Percentiles rank a stretch among this genome's conserved stretches.
phyloP scores from a whole-genome alignment of 352 stramenopile species.

The Pythium coloratum region DNA sequence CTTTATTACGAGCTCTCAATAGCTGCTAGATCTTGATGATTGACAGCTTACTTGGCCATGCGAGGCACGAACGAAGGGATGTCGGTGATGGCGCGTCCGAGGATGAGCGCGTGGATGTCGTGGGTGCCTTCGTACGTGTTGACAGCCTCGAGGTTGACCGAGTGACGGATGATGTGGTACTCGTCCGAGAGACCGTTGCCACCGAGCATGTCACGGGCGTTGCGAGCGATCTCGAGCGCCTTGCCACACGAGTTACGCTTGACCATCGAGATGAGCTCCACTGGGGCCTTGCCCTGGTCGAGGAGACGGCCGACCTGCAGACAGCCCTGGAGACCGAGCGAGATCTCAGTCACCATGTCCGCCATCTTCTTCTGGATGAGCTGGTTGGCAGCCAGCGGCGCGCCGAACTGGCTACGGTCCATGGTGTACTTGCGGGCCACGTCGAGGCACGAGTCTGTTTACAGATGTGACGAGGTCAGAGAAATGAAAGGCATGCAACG shows the following conservation, averaged over 20 bases:
- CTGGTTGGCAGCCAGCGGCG: conserved; percentile 97
- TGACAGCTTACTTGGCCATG: conserved; percentile 48
- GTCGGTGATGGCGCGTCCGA: conserved; percentile 96
- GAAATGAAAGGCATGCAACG: background rate
- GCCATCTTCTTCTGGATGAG: conserved; percentile 98
- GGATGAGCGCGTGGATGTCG: conserved; percentile 98
- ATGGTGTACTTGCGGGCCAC: conserved; percentile 94
- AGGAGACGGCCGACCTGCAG: conserved; percentile 92
- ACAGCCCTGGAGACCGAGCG: conserved; percentile 91
- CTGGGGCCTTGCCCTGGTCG: conserved; percentile 71
- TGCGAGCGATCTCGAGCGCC: conserved; percentile 92
- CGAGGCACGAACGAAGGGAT: conserved; percentile 94
- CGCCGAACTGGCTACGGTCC: conserved; percentile 95
- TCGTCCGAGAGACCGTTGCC: conserved; percentile 98
- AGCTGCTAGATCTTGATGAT: background rate
- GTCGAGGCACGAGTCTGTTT: conserved; percentile 90
- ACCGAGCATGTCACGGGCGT: conserved; percentile 95
- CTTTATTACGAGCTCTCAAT: conserved; percentile 1
- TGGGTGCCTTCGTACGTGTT: conserved; percentile 99
- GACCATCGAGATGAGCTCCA: conserved; percentile 94
- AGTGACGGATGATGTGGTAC: conserved; percentile 98
- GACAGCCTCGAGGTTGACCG: conserved; percentile 98
- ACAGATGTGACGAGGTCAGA: background rate
- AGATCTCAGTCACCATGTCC: conserved; percentile 97
- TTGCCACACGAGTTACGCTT: conserved; percentile 97